Evolutionary conservation across 2,329 filamentous ascomycete genomes (phyloP), one percentile per base, ranked within the genome.

Genomic region (Podosphaera fusca): DNA sequence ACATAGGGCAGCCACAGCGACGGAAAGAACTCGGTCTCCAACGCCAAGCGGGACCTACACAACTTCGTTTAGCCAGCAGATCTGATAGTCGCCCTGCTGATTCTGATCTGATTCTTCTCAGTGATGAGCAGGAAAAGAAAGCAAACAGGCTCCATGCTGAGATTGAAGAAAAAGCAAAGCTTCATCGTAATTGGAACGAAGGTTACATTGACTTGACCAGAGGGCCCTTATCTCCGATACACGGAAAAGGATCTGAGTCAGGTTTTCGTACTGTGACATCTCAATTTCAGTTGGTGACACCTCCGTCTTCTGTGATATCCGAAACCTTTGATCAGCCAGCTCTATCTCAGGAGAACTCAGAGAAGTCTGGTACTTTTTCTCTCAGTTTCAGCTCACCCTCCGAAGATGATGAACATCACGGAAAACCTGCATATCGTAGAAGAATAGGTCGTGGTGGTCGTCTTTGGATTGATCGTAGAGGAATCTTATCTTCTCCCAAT

Each of bases 171-270:
- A 90, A 94, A 70, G 81, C 94, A 57, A 78, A 84, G 64, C 90
- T 92, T 70, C 90, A 95, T 71, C 80, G 84, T 64, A 82, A 85
- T 68, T 95, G 90, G 88, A 95, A 95, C 70, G 77, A 85, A 64
- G 84, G 86, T 66, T 88, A 87, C 73, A 79, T 94, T 64, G 89
- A 96, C 71, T 77, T 88, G 67, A 95, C 90, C 60, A 81, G 83
- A 72, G 82, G 83, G 62, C 88, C 90, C 55, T 77, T 96, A 62
- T 87, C 85, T 55, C 88, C 88, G 30, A 80, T 86, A 49, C 75
- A 79, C 65, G 83, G 87, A 59, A 74, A 78, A 62, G 74, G 72
- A 47, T 73, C 74, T 63, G 76, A 82, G 61, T 70, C 75, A 58
- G 77, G 78, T 61, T 89, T 87, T 73, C 78, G 84, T 60, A 78